A percentile compares a stretch with the other conserved stretches of the same genome.
phyloP scores from a whole-genome alignment of 1,139 yeast genomes.

The Eremothecium sinecaudum region DNA sequence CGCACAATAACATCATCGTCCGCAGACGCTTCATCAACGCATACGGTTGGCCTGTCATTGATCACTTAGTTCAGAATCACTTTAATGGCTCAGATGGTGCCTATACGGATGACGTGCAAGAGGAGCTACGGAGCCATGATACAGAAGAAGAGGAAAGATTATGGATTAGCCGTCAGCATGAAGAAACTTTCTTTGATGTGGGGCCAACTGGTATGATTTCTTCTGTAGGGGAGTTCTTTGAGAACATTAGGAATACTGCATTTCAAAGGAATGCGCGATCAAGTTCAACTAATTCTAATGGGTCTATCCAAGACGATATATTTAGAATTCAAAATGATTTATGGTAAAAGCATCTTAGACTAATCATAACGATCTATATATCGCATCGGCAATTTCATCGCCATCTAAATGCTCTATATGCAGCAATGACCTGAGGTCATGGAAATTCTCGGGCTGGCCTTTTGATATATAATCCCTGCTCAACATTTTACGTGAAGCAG shows the following conservation, averaged over 20 bases:
- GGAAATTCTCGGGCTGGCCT: constrained; percentile 19
- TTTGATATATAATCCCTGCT: constrained; percentile 26
- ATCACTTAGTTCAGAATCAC: constrained; percentile 64
- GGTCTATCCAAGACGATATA: too few relatives aligned
- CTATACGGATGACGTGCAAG: constrained; percentile 8
- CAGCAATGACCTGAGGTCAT: constrained; percentile 20
- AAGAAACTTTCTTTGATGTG: constrained; percentile 48
- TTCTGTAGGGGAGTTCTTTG: constrained; percentile 46
- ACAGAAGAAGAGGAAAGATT: constrained; percentile 74
- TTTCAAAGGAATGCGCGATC: constrained; percentile 5
- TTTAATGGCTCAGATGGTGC: constrained; percentile 31
- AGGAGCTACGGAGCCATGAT: constrained; percentile 33
- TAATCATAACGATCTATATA: constrained; percentile 27
- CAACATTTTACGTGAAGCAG: constrained; percentile 32
- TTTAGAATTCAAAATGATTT: constrained; percentile 10
- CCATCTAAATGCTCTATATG: constrained; percentile 24
- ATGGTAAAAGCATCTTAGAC: too few relatives aligned
- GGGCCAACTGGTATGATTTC: constrained; percentile 66
- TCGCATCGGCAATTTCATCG: constrained; percentile 32
- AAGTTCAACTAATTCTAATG: too few relatives aligned
- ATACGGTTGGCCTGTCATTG: constrained; percentile 92
- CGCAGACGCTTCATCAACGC: constrained; percentile 87
- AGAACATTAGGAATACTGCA: constrained; percentile 18
- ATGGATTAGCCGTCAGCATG: constrained; percentile 45
- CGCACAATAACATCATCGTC: constrained; percentile 88